These are phyloP conservation scores for Rubroboletus satanas DNA, from an alignment of 768 basidiomycete genomes.

Conservation along the genomic window DNA sequence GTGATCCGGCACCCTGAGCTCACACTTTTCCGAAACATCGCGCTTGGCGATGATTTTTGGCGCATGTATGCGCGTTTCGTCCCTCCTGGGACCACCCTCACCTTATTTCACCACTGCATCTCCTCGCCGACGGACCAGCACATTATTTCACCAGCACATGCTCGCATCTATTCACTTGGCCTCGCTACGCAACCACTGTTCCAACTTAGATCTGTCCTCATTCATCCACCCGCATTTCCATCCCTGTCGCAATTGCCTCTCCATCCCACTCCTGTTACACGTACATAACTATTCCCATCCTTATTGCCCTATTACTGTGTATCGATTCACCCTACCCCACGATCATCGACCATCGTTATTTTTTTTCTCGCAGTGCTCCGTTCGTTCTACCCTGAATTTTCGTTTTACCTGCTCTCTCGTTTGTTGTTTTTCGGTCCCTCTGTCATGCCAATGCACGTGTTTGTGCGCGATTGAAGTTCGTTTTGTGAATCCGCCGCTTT, in stretches of 20 bases:
- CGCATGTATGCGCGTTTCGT: slow-evolving; percentile 5
- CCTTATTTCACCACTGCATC: slow-evolving; percentile 1
- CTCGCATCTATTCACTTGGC: slow-evolving; percentile 24
- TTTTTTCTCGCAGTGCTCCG: slow-evolving; percentile 18
- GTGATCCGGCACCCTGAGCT: slow-evolving; percentile 17
- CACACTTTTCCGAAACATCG: neutral
- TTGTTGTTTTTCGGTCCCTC: slow-evolving; percentile 13
- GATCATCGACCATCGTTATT: slow-evolving; percentile 5
- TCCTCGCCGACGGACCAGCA: slow-evolving; percentile 9
- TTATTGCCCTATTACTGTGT: slow-evolving; percentile 27
- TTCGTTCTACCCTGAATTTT: slow-evolving; percentile 9
- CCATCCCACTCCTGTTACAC: slow-evolving; percentile 6
- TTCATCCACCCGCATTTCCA: slow-evolving; percentile 18
- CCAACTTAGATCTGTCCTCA: slow-evolving; percentile 20
- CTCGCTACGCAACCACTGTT: slow-evolving; percentile 16
- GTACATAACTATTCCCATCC: slow-evolving; percentile 26
- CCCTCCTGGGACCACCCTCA: neutral
- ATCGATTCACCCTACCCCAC: slow-evolving; percentile 21
- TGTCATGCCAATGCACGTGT: slow-evolving; percentile 2
- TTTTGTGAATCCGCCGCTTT: slow-evolving; percentile 20
- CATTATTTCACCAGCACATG: slow-evolving; percentile 24
- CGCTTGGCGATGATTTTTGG: neutral
- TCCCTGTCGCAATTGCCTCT: slow-evolving; percentile 13
- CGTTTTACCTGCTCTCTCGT: slow-evolving; percentile 21
- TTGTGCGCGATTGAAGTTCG: slow-evolving; percentile 1